Conservation (phyloP, 2,329 filamentous ascomycete genomes). For the Paecilomyces sp. region DNA sequence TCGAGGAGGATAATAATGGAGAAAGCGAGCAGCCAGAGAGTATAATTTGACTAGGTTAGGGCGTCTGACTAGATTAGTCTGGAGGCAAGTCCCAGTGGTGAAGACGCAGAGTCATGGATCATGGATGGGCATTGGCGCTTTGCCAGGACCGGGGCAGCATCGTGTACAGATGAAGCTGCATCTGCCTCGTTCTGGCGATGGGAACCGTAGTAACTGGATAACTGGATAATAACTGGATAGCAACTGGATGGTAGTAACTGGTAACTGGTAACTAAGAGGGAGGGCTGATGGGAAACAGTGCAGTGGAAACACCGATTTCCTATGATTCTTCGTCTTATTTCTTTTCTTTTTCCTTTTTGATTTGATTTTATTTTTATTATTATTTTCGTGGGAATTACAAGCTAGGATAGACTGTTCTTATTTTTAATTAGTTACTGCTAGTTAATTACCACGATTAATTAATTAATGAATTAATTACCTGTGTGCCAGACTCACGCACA, state of each 20-base stretch:
- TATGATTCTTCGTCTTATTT: background rate
- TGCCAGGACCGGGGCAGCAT: background rate
- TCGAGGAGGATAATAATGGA: background rate
- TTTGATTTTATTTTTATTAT: background rate
- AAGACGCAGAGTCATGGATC: background rate
- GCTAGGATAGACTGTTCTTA: no score
- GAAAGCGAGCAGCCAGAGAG: background rate
- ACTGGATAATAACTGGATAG: no score
- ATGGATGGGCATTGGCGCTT: background rate
- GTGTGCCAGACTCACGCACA: slow-evolving; percentile 47
- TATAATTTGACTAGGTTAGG: background rate
- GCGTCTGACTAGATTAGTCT: background rate
- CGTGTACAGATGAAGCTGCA: background rate
- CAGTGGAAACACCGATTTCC: no score
- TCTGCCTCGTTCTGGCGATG: background rate
- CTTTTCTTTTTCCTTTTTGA: background rate
- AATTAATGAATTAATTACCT: slow-evolving; percentile 20
- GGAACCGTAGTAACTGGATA: background rate
- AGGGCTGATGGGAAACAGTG: no score
- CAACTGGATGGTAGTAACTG: no score
- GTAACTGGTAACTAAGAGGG: no score
- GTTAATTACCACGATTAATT: background rate
- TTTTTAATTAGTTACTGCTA: slow-evolving; percentile 5
- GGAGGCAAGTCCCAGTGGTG: background rate
- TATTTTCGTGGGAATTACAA: background rate